A percentile compares a stretch with the other conserved stretches of the same genome.
Evolutionary conservation across 208 protist genomes (phyloP).

Genomic region (Trypanosoma avium): DNA sequence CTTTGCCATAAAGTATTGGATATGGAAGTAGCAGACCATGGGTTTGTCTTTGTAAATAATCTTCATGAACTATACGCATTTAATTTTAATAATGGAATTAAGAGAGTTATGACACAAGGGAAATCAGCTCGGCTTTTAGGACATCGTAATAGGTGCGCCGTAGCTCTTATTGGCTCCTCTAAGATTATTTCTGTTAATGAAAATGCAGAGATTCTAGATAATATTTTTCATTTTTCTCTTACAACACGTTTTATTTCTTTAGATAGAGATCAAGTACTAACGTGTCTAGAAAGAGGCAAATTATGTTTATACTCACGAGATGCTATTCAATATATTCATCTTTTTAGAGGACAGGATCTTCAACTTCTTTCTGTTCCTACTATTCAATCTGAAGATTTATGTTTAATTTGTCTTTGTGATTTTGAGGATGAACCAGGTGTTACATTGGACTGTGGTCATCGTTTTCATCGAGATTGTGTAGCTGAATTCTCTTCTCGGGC

Average conservation of each 20-base stretch:
- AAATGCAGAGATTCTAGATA: slow-evolving; percentile 15
- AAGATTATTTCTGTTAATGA: slow-evolving; percentile 22
- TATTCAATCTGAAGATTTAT: slow-evolving; percentile 32
- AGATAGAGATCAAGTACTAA: slow-evolving; percentile 4
- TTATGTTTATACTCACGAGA: slow-evolving; percentile 16
- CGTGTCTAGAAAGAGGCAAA: background rate
- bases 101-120: slow-evolving; percentile 22
- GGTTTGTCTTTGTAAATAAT: slow-evolving; percentile 61
- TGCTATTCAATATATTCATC: background rate
- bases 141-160: slow-evolving; percentile 29
- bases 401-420: slow-evolving; percentile 80
- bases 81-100: slow-evolving; percentile 67
- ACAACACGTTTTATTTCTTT: slow-evolving; percentile 18
- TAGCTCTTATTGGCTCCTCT: slow-evolving; percentile 13
- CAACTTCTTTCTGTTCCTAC: slow-evolving; percentile 10
- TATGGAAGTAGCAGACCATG: slow-evolving; percentile 55
- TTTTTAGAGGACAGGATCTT: background rate
- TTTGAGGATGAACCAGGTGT: slow-evolving; percentile 70
- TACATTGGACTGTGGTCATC: slow-evolving; percentile 83
- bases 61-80: slow-evolving; percentile 47
- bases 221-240: slow-evolving; percentile 13
- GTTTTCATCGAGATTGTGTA: slow-evolving; percentile 81
- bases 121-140: slow-evolving; percentile 33
- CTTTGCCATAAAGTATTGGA: slow-evolving; percentile 33
- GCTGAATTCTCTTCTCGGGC: slow-evolving; percentile 65